Percentiles rank a stretch among this genome's conserved stretches.
These are phyloP conservation scores for Pugionium cornutum DNA, from an alignment of 345 rosid species.

Conservation along the genomic window DNA sequence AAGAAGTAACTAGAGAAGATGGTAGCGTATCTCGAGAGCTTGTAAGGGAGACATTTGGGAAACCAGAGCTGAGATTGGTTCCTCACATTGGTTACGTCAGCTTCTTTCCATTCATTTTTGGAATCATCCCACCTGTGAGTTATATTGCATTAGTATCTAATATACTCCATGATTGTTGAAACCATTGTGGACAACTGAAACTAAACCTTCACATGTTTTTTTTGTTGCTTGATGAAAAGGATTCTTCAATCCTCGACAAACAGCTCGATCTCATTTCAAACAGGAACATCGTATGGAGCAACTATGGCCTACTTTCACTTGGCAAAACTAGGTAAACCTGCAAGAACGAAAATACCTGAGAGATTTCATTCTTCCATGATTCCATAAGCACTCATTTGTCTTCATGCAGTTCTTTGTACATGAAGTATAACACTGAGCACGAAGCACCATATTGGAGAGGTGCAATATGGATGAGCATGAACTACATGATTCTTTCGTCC, in stretches of 20 bases:
- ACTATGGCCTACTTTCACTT: constrained; percentile 91
- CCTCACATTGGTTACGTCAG: constrained; percentile 93
- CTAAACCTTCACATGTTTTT: constrained; percentile 4
- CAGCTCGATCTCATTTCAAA: constrained; percentile 86
- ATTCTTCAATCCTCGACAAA: constrained; percentile 76
- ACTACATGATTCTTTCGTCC: constrained; percentile 84
- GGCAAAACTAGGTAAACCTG: constrained; percentile 72
- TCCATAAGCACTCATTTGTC: neutral
- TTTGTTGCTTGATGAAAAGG: constrained; percentile 44
- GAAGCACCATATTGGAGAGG: constrained; percentile 98
- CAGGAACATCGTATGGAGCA: constrained; percentile 69
- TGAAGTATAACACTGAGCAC: constrained; percentile 85
- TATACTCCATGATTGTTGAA: constrained; percentile 4
- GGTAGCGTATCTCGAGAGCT: constrained; percentile 56
- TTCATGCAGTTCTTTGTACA: constrained; percentile 66
- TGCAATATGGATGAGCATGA: constrained; percentile 92
- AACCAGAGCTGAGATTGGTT: constrained; percentile 69
- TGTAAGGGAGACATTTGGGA: constrained; percentile 70
- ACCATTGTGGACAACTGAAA: neutral
- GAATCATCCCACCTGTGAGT: constrained; percentile 87
- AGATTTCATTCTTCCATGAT: neutral
- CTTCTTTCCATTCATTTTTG: constrained; percentile 90
- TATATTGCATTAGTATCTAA: constrained; percentile 4
- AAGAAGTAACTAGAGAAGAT: constrained; percentile 52
- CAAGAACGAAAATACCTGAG: constrained; percentile 9